Base-by-base conservation (phyloP, 225 moss, liverwort and hornwort species). In the Physcomitrium patens region DNA sequence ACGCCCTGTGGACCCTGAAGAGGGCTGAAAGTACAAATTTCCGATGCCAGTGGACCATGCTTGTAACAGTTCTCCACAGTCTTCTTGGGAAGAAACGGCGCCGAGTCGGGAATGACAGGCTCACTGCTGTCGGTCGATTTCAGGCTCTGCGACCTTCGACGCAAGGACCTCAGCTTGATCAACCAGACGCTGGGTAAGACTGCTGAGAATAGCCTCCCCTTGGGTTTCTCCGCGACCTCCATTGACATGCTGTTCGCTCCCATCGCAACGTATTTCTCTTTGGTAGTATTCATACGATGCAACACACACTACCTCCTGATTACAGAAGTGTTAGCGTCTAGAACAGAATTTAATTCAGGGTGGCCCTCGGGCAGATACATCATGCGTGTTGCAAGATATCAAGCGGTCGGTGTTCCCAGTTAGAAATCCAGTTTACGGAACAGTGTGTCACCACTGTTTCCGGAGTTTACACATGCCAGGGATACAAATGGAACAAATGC, bases 161-260 rank as follows among this genome's bases (percentile, higher is more conserved):
- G 75, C 63, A 78, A 56, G 14, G 77, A 69, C 72, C 76, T 76
- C 14, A 85, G 75, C 72, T 85, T 85, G 31, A 85, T 71, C 8
- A 85, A 81, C 85, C 85, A 85, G 7, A 81, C 75, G 61, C 81
- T 81, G 26, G 85, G 85, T 50, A 85, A 62, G 12, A 85, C 78
- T 63, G 81, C 53, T 23, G 51, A 61, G 15, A 85, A 58, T 13
- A 85, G 75, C 62, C 74, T 68, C 18, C 20, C 61, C 64, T 81
- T 85, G 5, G 85, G 78, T 78, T 81, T 85, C 27, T 75, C 85
- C 1, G 6, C 24, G 26, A 43, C 42, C 55, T 73, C 74, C 31
- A 1, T 37, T 37, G 31, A 37, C 74, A 84, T 77, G 11, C 31
- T 37, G 31, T 41, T 47, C 60, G 60, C 53, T 17, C 7, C 20